A percentile compares a stretch with the other conserved stretches of the same genome.
Evolutionary conservation across 371 early-diverging fungal genomes (phyloP).

Genomic region (Cokeromyces recurvatus): DNA sequence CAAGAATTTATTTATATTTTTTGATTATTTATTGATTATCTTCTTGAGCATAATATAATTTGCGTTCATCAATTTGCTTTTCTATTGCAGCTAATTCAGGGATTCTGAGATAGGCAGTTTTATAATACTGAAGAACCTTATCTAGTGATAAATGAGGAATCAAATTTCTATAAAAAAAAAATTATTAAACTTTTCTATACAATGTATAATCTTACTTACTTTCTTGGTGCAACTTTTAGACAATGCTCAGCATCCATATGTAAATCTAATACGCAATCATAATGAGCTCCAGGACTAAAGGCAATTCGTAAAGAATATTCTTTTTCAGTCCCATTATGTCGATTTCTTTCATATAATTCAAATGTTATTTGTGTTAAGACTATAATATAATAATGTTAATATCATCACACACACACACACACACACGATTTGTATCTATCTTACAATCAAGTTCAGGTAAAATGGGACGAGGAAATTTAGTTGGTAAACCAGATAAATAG

Average conservation of each 20-base stretch:
- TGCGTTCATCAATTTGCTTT: conserved; percentile 37
- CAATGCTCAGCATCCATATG: conserved; percentile 87
- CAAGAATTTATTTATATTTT: too few species aligned
- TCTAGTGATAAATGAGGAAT: conserved; percentile 43
- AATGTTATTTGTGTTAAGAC: conserved; percentile 94
- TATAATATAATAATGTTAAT: conserved; percentile 15
- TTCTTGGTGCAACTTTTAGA: conserved; percentile 76
- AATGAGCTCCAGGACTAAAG: conserved; percentile 91
- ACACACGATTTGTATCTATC: too few species aligned
- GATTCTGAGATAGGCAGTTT: conserved; percentile 28
- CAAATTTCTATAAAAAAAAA: conserved; percentile 22
- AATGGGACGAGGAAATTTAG: conserved; percentile 54
- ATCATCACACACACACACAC: too few species aligned
- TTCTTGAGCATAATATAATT: conserved; percentile 45
- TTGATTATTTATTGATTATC: conserved; percentile 25
- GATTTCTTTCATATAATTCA: conserved; percentile 91
- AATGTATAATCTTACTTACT: conserved; percentile 19
- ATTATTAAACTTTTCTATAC: not conserved
- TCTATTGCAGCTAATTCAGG: conserved; percentile 40
- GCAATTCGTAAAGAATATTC: conserved; percentile 90
- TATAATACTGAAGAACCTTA: conserved; percentile 34
- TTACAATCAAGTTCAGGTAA: conserved; percentile 91
- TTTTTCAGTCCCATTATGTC: conserved; percentile 40
- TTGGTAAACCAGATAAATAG: conserved; percentile 78
- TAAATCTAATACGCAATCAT: conserved; percentile 83